phyloP scores from a whole-genome alignment of 129 eudicot genomes.

The Sambucus nigra region DNA sequence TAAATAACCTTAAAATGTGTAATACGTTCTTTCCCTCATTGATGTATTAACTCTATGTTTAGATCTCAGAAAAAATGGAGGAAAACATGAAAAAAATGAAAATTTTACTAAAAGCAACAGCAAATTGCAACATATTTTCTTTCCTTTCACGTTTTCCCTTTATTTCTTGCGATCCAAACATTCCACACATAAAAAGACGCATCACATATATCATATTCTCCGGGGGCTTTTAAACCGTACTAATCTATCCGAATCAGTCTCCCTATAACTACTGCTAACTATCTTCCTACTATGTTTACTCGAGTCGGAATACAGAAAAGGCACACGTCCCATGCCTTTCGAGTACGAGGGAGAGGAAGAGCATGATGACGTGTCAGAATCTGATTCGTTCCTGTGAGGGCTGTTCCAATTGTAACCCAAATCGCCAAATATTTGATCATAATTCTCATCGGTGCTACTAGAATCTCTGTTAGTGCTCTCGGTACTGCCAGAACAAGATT shows the following conservation, averaged over 20 bases:
- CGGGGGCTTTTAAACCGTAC: conserved; percentile 26
- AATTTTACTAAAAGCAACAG: no score
- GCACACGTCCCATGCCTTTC: conserved; percentile 3
- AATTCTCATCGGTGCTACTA: conserved; percentile 33
- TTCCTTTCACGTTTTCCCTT: no score
- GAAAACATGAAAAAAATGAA: no score
- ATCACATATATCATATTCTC: no score
- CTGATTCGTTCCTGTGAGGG: conserved; percentile 36
- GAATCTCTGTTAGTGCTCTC: conserved; percentile 47
- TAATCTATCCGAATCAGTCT: conserved; percentile 40
- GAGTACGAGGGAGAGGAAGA: conserved; percentile 51
- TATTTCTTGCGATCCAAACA: no score
- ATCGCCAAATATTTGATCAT: conserved; percentile 35
- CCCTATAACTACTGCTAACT: conserved; percentile 43
- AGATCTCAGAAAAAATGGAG: no score
- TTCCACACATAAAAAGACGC: no score
- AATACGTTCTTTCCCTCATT: conserved; percentile 20
- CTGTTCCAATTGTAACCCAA: conserved; percentile 27
- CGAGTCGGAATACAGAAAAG: conserved; percentile 10
- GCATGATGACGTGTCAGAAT: conserved; percentile 62
- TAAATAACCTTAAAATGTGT: conserved; percentile 3
- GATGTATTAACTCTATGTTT: no score
- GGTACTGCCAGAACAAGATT: conserved; percentile 50
- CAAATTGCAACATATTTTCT: no score
- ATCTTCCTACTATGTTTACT: conserved; percentile 40